Conservation (phyloP, 306 rosid species). For the Psophocarpus tetragonolobus region DNA sequence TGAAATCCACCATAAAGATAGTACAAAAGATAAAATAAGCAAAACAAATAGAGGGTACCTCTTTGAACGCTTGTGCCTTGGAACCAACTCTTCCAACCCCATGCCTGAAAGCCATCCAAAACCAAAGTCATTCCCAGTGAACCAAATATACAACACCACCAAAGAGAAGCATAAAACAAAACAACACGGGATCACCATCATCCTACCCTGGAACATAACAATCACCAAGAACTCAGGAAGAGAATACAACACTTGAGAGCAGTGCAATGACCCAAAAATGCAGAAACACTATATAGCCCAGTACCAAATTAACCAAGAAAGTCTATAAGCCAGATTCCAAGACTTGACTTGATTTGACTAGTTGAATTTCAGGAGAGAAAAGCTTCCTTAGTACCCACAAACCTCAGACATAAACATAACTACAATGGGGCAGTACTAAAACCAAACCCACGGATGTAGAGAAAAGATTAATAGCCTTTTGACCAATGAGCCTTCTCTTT, state of each 20-base stretch:
- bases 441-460: slow-evolving; percentile 42
- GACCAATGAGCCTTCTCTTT: slow-evolving; percentile 53
- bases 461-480: slow-evolving; percentile 45
- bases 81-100: slow-evolving; percentile 59
- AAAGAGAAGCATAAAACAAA: neutral
- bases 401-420: slow-evolving; percentile 48
- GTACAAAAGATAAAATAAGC: slow-evolving; percentile 19
- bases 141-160: slow-evolving; percentile 15
- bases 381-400: slow-evolving; percentile 38
- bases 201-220: slow-evolving; percentile 43
- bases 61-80: slow-evolving; percentile 69
- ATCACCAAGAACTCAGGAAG: slow-evolving; percentile 30
- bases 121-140: slow-evolving; percentile 33
- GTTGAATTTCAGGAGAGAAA: slow-evolving; percentile 43
- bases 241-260: slow-evolving; percentile 28
- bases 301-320: slow-evolving; percentile 39
- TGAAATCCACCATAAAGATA: slow-evolving; percentile 21
- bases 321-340: slow-evolving; percentile 44
- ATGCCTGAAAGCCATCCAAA: slow-evolving; percentile 54
- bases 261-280: slow-evolving; percentile 25
- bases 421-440: slow-evolving; percentile 34
- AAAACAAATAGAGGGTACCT: slow-evolving; percentile 49
- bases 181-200: slow-evolving; percentile 36
- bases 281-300: slow-evolving; percentile 24
- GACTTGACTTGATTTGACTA: slow-evolving; percentile 41